phyloP scores from a whole-genome alignment of 257 asterid genomes.

The Solanum rostratum region DNA sequence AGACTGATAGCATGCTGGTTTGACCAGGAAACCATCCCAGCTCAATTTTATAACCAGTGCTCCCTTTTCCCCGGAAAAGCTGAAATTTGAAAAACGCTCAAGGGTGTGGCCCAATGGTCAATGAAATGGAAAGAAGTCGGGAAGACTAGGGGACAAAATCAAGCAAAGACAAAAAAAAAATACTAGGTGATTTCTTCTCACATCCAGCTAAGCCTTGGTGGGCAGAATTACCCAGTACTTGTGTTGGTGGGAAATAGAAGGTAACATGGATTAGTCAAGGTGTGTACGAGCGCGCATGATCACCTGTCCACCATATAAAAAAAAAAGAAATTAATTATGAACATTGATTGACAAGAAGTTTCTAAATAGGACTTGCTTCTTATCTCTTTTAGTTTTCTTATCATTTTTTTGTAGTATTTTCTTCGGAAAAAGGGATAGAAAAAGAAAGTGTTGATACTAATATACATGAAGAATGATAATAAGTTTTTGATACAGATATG shows the following conservation, averaged over 20 bases:
- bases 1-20: not conserved
- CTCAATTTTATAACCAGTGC: not conserved
- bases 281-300: not conserved
- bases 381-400: not conserved
- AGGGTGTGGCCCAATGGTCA: not conserved
- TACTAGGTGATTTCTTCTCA: not conserved
- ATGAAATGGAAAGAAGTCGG: not conserved
- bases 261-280: not conserved
- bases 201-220: not conserved
- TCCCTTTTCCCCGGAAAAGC: not conserved
- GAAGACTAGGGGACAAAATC: not conserved
- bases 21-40: not conserved
- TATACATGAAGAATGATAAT: conserved; percentile 1
- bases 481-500: conserved; percentile 52
- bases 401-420: not conserved
- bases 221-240: not conserved
- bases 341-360: not conserved
- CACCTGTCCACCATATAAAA: not conserved
- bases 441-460: not conserved
- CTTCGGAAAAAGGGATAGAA: not conserved
- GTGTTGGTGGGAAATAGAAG: not conserved
- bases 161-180: not conserved
- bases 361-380: not conserved
- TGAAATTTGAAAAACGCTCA: not conserved
- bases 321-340: not conserved